Base-by-base conservation (phyloP, 257 asterid species). In the Leptodermis oblonga region DNA sequence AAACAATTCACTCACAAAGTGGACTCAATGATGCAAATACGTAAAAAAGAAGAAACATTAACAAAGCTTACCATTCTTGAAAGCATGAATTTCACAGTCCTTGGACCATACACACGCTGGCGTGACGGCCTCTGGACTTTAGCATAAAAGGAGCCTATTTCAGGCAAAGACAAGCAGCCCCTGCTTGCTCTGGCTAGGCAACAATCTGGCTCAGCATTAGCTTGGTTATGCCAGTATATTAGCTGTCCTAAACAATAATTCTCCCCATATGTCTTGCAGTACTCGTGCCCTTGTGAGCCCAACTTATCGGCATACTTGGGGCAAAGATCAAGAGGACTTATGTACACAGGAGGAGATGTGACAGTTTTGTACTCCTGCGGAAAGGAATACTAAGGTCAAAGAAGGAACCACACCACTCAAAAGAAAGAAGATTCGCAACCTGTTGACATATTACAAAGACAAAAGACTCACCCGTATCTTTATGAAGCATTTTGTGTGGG, bases 141-240 rank as follows among this genome's bases (percentile, higher is more conserved):
- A 7, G 98, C 95, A 53, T 94, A 94, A 78, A 94, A 94, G 69
- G 99, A 94, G 62, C 92, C 97, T 52, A 87, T 80, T 23, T 94
- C 97, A 9, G 99, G 99, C 73, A 94, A 81, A 73, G 95, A 85
- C 81, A 94, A 80, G 82, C 98, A 94, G 74, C 99, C 99, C 86
- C 93, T 81, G 77, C 99, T 88, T 53, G 92, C 92, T 76, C 81
- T 89, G 69, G 80, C 87, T 62, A 91, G 85, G 74, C 70, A 76
- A 61, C 84, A 74, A 76, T 87, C 99, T 5, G 99, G 99, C 46
- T 91, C 89, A 7, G 98, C 88, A 66, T 81, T 83, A 39, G 82
- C 74, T 84, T 94, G 99, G 74, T 70, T 89, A 71, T 91, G 79
- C 99, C 99, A 94, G 83, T 82, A 87, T 58, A 94, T 82, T 64